Evolutionary conservation across 495 filamentous ascomycete genomes (phyloP), one percentile per base, ranked within the genome.

Genomic region (Xylaria flabelliformis): DNA sequence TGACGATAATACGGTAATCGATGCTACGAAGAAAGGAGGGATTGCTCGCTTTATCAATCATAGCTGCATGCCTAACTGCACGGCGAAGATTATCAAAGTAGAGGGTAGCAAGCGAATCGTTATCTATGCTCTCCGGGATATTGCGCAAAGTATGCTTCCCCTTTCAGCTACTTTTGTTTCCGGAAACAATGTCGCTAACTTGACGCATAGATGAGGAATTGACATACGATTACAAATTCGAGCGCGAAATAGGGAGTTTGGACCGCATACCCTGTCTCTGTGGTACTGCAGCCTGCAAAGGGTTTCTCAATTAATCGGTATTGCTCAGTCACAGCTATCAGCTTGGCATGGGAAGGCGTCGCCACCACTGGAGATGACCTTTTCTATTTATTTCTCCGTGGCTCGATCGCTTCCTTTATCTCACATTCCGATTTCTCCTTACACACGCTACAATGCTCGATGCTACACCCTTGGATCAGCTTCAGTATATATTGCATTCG

Each of bases 211-310:
- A 98, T 78, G 96, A 99, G 83, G 96, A 99, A 82, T 89, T 99
- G 73, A 99, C 96, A 4, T 99, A 99, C 85, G 96, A 99, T 85
- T 99, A 99, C 88, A 99, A 99, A 83, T 99, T 99, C 81, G 96
- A 99, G 85, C 91, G 97, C 74, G 96, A 99, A 80, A 92, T 97
- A 80, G 94, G 93, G 72, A 95, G 93, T 75, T 90, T 94, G 73
- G 97, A 99, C 82, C 93, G 96, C 70, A 97, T 99, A 74, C 96
- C 96, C 29, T 99, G 96, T 83, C 89, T 99, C 48, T 99, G 96
- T 82, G 96, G 96, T 59, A 97, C 95, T 48, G 90, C 92, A 12
- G 94, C 93, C 24, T 99, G 96, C 85, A 99, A 99, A 86, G 96
- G 96, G 66, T 99, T 98, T 85, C 92, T 99, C 83, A 99, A 99